Evolutionary conservation across 2,329 filamentous ascomycete genomes (phyloP).

Genomic region (Phaeoacremonium minimum): DNA sequence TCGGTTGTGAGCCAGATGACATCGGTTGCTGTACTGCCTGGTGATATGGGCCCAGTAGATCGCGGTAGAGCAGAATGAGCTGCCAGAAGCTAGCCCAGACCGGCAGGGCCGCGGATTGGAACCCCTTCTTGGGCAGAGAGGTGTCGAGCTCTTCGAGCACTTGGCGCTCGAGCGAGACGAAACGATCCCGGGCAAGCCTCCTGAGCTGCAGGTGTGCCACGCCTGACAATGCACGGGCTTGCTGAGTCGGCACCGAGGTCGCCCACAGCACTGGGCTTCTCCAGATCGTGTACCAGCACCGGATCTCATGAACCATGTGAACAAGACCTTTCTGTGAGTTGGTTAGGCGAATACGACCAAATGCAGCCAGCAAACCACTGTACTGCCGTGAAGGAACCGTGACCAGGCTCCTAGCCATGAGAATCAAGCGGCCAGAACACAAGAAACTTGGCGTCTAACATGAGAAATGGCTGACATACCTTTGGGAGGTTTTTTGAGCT

Average conservation of each 20-base stretch:
- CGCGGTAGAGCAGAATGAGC: conserved; percentile 7
- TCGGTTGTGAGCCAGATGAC: conserved; percentile 2
- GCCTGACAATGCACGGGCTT: background rate
- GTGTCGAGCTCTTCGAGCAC: conserved; percentile 4
- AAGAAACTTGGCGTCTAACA: background rate
- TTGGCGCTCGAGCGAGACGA: conserved; percentile 2
- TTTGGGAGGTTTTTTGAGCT: background rate
- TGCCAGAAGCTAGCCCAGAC: conserved; percentile 9
- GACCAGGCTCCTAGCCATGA: no score
- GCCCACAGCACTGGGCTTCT: conserved; percentile 1
- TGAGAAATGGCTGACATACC: background rate
- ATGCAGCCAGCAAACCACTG: no score
- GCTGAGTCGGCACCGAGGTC: background rate
- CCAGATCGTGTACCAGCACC: conserved; percentile 7
- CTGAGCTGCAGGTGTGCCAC: conserved; percentile 3
- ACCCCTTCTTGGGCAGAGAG: background rate
- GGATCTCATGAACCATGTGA: conserved; percentile 3
- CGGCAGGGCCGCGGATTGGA: background rate
- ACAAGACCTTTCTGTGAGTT: background rate
- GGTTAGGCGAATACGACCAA: no score
- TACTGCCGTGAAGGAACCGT: no score
- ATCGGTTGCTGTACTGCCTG: background rate
- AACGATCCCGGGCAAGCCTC: background rate
- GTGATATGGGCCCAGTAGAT: conserved; percentile 5
- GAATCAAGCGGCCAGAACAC: no score